Base-by-base conservation (phyloP, 1,284 basidiomycete species). In the Taiwanofungus camphoratus region DNA sequence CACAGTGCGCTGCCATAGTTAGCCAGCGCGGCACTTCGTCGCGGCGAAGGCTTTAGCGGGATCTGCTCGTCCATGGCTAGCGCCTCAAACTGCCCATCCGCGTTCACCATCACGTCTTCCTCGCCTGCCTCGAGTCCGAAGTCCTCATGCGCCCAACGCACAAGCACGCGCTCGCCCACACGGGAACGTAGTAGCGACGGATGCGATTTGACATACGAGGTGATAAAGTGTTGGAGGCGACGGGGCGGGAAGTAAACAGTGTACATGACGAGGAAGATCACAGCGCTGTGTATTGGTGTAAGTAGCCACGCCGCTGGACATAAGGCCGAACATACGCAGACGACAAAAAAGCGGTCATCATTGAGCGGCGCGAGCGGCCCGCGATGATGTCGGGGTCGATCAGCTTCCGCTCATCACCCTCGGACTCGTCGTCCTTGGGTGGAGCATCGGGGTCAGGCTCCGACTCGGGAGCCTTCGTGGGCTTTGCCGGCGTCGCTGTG, bases 101-200 rank as follows among this genome's bases (percentile, higher is more conserved):
- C 51, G 41, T 66, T 64, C 9, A 66, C 60, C 60, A 66, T 64
- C 26, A 57, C 48, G 41, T 65, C 62, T 43, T 57, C 62, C 41
- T 66, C 64, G 22, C 52, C 54, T 8, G 54, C 56, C 4, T 52
- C 54, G 15, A 62, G 45, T 37, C 51, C 53, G 22, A 63, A 33
- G 39, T 66, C 64, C 51, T 67, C 65, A 39, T 60, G 45, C 27
- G 61, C 62, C 65, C 66, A 66, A 20, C 59, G 59, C 38, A 67
- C 46, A 9, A 66, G 59, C 31, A 60, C 57, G 27, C 49, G 40
- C 50, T 67, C 63, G 23, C 62, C 58, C 3, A 62, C 60, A 29
- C 61, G 59, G 49, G 58, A 64, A 26, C 57, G 57, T 33, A 54
- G 40, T 19, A 62, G 41, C 15, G 48, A 44, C 33, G 58, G 53